Evolutionary conservation across 176 grass and related monocot species (phyloP), one percentile per base, ranked within the genome.

Genomic region (Phoenix roebelenii): DNA sequence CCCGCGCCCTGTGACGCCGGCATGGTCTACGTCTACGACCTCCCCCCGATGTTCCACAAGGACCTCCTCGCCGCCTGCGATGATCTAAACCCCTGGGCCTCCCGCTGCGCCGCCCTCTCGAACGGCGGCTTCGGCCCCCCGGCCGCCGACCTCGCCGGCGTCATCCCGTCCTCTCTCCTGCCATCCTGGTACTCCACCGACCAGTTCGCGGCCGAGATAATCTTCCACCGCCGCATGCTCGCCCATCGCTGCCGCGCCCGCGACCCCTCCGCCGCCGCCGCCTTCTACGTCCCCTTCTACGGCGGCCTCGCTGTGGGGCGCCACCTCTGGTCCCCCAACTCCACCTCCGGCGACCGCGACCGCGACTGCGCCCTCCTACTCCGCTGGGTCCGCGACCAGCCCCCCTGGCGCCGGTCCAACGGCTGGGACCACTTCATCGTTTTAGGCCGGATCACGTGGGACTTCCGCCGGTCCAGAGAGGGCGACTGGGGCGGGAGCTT

Each of bases 281-380:
- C 83, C 7, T 88, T 82, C 68, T 96, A 90, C 72, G 67, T 88
- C 5, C 92, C 92, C 2, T 96, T 96, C 86, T 96, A 96, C 51
- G 83, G 60, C 0, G 87, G 92, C 28, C 86, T 96, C 65, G 83
- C 85, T 16, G 51, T 90, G 9, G 83, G 80, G 62, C 77, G 74
- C 50, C 83, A 90, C 61, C 80, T 96, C n/a, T 90, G 83, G 86
- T 85, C 83, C 0, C 25, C 63, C 5, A 74, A 84, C 22, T 51
- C 75, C 51, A 85, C 80, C 54, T 49, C 66, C 0, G 58, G 63
- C 2, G 86, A 95, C 67, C 83, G 83, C 1, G 91, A 96, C 66
- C 65, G 53, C 23, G 83, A 80, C 16, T 72, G 77, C n/a, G 0
- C 44, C 16, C 65, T 70, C 5, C 77, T 96, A 58, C 75, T 90